phyloP scores from a whole-genome alignment of 768 basidiomycete genomes.

The Leccinum ochraceum region DNA sequence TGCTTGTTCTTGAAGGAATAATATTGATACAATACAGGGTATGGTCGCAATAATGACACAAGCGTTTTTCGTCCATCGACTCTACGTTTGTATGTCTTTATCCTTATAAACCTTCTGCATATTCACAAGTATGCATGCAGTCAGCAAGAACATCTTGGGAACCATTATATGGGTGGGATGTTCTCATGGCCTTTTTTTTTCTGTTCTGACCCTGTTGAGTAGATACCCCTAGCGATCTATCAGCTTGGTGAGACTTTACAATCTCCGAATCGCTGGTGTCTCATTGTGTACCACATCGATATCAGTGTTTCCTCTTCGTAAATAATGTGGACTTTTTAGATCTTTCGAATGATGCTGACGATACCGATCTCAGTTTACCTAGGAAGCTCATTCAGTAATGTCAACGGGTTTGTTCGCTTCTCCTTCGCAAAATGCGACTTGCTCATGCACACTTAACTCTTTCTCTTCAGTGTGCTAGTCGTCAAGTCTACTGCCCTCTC shows the following conservation, averaged over 20 bases:
- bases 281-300: neutral
- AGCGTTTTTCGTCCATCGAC: slow-evolving; percentile 5
- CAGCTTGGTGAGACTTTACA: slow-evolving; percentile 7
- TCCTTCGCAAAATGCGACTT: no score
- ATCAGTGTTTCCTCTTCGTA: neutral
- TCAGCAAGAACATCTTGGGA: neutral
- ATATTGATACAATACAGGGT: neutral
- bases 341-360: no score
- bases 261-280: neutral
- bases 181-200: neutral
- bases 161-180: slow-evolving; percentile 1
- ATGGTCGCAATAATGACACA: neutral
- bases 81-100: slow-evolving; percentile 1
- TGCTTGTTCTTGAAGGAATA: neutral
- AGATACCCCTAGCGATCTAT: slow-evolving; percentile 3
- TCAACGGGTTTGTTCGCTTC: no score
- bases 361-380: no score
- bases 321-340: neutral
- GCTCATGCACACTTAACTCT: no score
- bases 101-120: neutral
- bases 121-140: neutral
- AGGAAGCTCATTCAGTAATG: no score
- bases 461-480: no score
- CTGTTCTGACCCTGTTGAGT: neutral
- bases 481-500: no score